A percentile compares a stretch with the other conserved stretches of the same genome.
Evolutionary conservation across 1,284 basidiomycete genomes (phyloP).

Genomic region (Kalmanozyma brasiliensis): DNA sequence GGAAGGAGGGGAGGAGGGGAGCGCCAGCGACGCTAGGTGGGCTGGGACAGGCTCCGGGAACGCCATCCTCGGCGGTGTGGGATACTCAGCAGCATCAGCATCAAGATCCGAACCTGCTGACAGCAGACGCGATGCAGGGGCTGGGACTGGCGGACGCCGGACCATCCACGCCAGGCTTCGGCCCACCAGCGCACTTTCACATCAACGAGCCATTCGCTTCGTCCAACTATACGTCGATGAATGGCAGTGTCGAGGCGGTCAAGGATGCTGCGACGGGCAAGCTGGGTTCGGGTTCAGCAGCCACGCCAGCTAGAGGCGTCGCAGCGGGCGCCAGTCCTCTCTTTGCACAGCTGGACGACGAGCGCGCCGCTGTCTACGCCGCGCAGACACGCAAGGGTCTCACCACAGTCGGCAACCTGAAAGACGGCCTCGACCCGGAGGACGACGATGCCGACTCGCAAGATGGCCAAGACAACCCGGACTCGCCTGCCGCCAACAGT

Average conservation of each 20-base stretch:
- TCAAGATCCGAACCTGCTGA: constrained; percentile 2
- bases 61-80: constrained; percentile 54
- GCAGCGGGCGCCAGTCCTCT: constrained; percentile 23
- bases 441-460: constrained; percentile 52
- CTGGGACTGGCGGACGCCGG: constrained; percentile 19
- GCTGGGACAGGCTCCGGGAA: constrained; percentile 30
- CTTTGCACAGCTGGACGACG: constrained; percentile 30
- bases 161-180: constrained; percentile 35
- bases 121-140: constrained; percentile 8
- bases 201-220: constrained; percentile 19
- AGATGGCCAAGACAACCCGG: constrained; percentile 29
- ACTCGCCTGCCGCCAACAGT: constrained; percentile 20
- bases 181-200: constrained; percentile 39
- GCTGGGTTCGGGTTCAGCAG: constrained; percentile 5
- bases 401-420: constrained; percentile 50
- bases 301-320: constrained; percentile 4
- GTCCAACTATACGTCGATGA: constrained; percentile 32
- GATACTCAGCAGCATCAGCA: constrained; percentile 4
- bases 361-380: constrained; percentile 32
- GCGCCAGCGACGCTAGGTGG: background rate
- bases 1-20: constrained; percentile 6
- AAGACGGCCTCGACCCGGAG: constrained; percentile 56
- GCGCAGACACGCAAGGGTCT: constrained; percentile 29
- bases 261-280: background rate
- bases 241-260: constrained; percentile 24